Evolutionary conservation across 495 filamentous ascomycete genomes (phyloP).

Genomic region (Penicillium ucsense): DNA sequence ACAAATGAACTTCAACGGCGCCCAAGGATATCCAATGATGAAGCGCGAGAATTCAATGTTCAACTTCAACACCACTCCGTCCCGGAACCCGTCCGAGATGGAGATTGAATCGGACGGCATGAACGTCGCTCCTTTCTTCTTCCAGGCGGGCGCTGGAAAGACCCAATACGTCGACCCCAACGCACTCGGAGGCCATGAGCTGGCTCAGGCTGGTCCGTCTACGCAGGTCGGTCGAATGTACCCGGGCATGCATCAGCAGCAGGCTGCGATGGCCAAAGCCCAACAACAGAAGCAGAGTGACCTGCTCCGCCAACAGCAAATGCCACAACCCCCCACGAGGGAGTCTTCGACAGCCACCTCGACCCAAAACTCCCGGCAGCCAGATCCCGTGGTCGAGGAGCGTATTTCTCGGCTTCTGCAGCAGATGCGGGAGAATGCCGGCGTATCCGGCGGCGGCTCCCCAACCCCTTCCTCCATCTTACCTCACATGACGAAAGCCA

Average conservation of each 20-base stretch:
- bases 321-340: conserved; percentile 31
- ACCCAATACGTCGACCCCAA: conserved; percentile 60
- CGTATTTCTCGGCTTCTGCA: conserved; percentile 76
- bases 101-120: conserved; percentile 49
- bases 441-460: conserved; percentile 41
- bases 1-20: conserved; percentile 42
- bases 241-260: conserved; percentile 87
- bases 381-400: conserved; percentile 68
- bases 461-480: conserved; percentile 32
- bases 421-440: conserved; percentile 66
- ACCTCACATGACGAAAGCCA: conserved; percentile 48
- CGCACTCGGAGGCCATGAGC: conserved; percentile 51
- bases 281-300: conserved; percentile 60
- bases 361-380: conserved; percentile 37
- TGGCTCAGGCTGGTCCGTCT: conserved; percentile 34
- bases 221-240: conserved; percentile 61
- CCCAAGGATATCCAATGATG: conserved; percentile 36
- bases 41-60: conserved; percentile 40
- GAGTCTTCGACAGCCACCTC: conserved; percentile 19
- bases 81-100: conserved; percentile 43
- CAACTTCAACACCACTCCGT: conserved; percentile 49
- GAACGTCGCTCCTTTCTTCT: conserved; percentile 47
- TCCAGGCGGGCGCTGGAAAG: conserved; percentile 27
- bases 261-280: conserved; percentile 71
- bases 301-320: conserved; percentile 47